A percentile compares a stretch with the other conserved stretches of the same genome.
phyloP scores from a whole-genome alignment of 495 filamentous ascomycete species.

The Podospora bellae-mahoneyi region DNA sequence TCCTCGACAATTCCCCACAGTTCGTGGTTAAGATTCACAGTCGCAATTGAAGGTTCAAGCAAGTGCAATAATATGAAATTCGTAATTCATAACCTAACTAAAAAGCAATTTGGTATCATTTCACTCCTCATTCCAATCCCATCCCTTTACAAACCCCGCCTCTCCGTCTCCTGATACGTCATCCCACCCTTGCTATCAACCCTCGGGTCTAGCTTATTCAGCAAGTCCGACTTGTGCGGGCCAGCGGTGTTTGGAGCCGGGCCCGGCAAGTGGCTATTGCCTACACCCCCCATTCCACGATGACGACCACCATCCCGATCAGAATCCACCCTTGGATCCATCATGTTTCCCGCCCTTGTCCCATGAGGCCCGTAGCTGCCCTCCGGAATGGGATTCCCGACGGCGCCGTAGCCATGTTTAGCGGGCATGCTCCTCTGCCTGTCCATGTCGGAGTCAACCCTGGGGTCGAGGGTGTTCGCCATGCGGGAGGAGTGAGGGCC shows the following conservation, averaged over 20 bases:
- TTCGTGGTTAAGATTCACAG: too few species aligned
- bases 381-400: neutral
- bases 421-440: neutral
- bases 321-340: neutral
- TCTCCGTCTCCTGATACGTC: conserved; percentile 6
- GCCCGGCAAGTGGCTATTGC: conserved; percentile 20
- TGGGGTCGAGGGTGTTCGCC: conserved; percentile 48
- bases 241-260: conserved; percentile 44
- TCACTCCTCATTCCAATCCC: too few species aligned
- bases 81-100: too few species aligned
- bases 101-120: too few species aligned
- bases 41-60: too few species aligned
- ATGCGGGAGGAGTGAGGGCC: conserved; percentile 35
- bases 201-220: conserved; percentile 52
- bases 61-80: too few species aligned
- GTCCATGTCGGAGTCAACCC: conserved; percentile 28
- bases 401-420: neutral
- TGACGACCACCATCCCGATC: neutral
- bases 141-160: neutral
- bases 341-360: neutral
- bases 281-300: neutral
- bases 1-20: too few species aligned
- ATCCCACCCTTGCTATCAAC: conserved; percentile 38
- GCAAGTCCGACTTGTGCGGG: conserved; percentile 46
- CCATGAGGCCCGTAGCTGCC: neutral